A percentile compares a stretch with the other conserved stretches of the same genome.
Evolutionary conservation across 257 asterid species (phyloP).

Genomic region (Eustoma russellianum): DNA sequence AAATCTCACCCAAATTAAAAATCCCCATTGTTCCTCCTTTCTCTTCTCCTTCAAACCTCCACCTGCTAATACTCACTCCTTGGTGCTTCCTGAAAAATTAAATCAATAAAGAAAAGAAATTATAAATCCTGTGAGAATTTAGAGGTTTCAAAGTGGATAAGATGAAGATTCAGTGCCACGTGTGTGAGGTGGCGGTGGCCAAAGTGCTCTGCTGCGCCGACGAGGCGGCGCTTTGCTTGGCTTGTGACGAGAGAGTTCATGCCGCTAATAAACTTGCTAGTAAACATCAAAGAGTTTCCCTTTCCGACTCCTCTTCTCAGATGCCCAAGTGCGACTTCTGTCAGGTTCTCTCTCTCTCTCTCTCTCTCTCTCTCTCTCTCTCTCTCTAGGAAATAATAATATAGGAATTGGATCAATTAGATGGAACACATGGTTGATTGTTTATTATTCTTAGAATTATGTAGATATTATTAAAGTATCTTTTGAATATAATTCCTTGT

Average conservation of each 20-base stretch:
- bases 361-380: no score
- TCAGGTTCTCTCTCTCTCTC: slow-evolving; percentile 40
- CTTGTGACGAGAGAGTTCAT: slow-evolving; percentile 67
- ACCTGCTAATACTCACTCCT: neutral
- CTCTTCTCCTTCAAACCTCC: neutral
- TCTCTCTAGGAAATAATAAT: no score
- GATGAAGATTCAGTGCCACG: slow-evolving; percentile 94
- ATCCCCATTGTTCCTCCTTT: neutral
- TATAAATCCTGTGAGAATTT: neutral
- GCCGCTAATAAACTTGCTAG: slow-evolving; percentile 71
- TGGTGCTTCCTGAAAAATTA: no score
- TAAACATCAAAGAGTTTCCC: slow-evolving; percentile 71
- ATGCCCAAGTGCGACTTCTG: slow-evolving; percentile 88
- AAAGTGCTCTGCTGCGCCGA: slow-evolving; percentile 78
- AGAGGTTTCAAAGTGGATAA: neutral
- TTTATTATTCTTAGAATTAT: no score
- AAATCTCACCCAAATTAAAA: neutral
- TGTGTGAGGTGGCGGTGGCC: slow-evolving; percentile 74
- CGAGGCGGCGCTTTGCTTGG: slow-evolving; percentile 73
- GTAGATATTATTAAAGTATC: no score
- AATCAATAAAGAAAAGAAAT: no score
- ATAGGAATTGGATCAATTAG: neutral
- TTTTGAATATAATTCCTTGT: no score
- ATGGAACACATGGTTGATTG: neutral
- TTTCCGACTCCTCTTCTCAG: slow-evolving; percentile 41